Evolutionary conservation across 2,329 filamentous ascomycete genomes (phyloP), one percentile per base, ranked within the genome.

Genomic region (Ascochyta koolunga): DNA sequence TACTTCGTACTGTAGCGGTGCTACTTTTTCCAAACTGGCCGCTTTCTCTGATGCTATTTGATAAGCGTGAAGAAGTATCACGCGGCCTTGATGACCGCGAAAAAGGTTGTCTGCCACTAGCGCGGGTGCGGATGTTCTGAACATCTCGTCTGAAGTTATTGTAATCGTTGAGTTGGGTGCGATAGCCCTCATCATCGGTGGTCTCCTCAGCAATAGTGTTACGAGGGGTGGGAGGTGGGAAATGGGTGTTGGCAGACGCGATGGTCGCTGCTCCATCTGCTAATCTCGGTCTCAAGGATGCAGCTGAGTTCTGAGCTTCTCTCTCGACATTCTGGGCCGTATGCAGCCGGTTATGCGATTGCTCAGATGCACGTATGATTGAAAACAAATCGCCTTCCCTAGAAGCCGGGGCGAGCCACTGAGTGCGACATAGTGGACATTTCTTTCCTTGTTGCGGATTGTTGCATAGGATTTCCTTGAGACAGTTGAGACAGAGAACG

Each of bases 401-500:
- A 4, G 22, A 5, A 6, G 15, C 16, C 2, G 41, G 38, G 6
- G 43, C n/a, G 32, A 61, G 56, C 64, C 64, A 69, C n/a, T 60
- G 16, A 2, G 62, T 50, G 11, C 65, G 61, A 38, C 65, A 68
- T n/a, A 66, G 16, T 5, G 61, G 62, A 42, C 65, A 67, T 15
- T 33, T 58, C 50, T 62, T 67, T n/a, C 59, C 56, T 9, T 50
- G 37, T 5, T 19, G 19, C 1, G 57, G 50, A 9, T 49, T 37
- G 11, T 16, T 47, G 19, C 32, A 31, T 3, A 69, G 39, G 6
- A 66, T 44, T 2, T 41, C 16, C 11, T 38, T 36, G 2, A 67
- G 49, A 39, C 65, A 69, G 1, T 13, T 41, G 10, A 29, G 15
- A 2, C 65, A 61, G 21, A 68, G 50, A 8, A 46, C 35, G 35